Conservation (phyloP, 306 rosid species). For the Oxytropis ochrocephala region DNA sequence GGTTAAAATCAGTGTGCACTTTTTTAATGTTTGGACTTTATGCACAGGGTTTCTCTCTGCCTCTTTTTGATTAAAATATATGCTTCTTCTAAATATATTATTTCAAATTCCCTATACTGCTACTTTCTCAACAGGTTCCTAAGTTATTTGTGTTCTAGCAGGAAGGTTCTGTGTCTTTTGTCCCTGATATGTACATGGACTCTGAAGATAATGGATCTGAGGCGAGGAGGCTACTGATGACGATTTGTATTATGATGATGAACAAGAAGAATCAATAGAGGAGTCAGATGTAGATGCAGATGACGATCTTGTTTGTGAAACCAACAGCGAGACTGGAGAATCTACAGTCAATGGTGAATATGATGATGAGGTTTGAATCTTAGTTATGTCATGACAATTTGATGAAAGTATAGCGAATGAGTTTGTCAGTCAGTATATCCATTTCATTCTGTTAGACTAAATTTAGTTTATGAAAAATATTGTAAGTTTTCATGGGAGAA, state of each 20-base stretch:
- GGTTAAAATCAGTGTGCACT: background rate
- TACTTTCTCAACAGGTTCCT: conserved; percentile 24
- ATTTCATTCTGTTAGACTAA: conserved; percentile 15
- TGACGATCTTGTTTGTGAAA: conserved; percentile 46
- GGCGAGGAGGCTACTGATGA: conserved; percentile 72
- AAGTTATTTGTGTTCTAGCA: conserved; percentile 43
- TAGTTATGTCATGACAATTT: conserved; percentile 20
- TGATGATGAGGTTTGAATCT: conserved; percentile 47
- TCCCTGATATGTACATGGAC: conserved; percentile 62
- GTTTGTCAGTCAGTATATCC: background rate
- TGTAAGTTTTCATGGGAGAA: background rate
- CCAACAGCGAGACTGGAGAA: conserved; percentile 42
- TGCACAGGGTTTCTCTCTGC: background rate
- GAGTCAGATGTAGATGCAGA: conserved; percentile 53
- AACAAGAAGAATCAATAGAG: conserved; percentile 28
- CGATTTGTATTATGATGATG: conserved; percentile 55
- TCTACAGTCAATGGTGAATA: conserved; percentile 23
- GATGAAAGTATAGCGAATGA: background rate
- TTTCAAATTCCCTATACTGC: background rate
- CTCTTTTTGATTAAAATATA: background rate
- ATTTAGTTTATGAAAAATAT: conserved; percentile 8
- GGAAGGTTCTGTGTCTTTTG: conserved; percentile 54
- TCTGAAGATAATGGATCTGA: conserved; percentile 70
- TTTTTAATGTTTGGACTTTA: background rate
- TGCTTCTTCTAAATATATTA: background rate